Evolutionary conservation across 768 basidiomycete species (phyloP).

Genomic region (Kwoniella botswanensis): DNA sequence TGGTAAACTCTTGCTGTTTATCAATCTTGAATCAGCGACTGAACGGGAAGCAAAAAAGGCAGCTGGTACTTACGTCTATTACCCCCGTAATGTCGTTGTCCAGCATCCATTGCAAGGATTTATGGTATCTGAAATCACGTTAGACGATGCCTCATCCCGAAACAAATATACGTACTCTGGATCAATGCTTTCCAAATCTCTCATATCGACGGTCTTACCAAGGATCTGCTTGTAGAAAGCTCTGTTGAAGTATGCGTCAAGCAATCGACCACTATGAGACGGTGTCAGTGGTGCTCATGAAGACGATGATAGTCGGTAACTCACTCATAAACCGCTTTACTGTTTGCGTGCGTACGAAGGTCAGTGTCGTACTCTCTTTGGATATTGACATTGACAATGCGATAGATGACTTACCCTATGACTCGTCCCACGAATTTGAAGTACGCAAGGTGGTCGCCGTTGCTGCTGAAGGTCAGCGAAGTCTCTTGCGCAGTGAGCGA

Average conservation of each 20-base stretch:
- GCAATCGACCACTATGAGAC: slow-evolving; percentile 68
- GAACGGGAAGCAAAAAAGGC: background rate
- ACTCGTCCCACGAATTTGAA: slow-evolving; percentile 99
- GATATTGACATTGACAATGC: background rate
- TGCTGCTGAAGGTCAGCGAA: slow-evolving; percentile 83
- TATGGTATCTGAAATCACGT: slow-evolving; percentile 71
- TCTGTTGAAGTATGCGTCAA: slow-evolving; percentile 97
- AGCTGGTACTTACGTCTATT: slow-evolving; percentile 43
- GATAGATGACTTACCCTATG: slow-evolving; percentile 63
- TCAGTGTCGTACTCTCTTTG: slow-evolving; percentile 5
- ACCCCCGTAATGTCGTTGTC: slow-evolving; percentile 75
- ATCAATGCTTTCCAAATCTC: slow-evolving; percentile 96
- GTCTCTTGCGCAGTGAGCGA: background rate
- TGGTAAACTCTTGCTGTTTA: slow-evolving; percentile 84
- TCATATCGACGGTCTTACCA: slow-evolving; percentile 91
- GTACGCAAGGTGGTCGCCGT: slow-evolving; percentile 93
- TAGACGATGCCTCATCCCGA: background rate
- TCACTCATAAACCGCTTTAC: slow-evolving; percentile 91
- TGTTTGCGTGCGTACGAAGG: slow-evolving; percentile 1
- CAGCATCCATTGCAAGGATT: slow-evolving; percentile 95
- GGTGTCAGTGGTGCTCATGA: slow-evolving; percentile 22
- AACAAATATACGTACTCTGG: slow-evolving; percentile 64
- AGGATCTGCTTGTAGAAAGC: slow-evolving; percentile 95
- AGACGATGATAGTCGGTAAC: background rate
- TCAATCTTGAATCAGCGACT: slow-evolving; percentile 58